Percentiles rank a stretch among this genome's conserved stretches.
Evolutionary conservation across 345 rosid species (phyloP).

Genomic region (Salix purpurea): DNA sequence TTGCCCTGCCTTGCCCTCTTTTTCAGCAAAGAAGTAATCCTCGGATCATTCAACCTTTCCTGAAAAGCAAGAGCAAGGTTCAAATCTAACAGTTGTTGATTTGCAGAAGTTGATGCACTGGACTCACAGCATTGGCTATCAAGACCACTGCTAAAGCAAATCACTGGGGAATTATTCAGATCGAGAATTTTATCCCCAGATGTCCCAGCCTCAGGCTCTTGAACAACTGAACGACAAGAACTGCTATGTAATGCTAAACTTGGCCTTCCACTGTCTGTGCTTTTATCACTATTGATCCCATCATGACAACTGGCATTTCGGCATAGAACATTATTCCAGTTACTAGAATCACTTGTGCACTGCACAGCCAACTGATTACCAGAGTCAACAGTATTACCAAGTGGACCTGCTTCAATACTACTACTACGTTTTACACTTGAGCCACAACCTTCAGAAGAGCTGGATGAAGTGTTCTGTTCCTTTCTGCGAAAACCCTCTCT

Average conservation of each 20-base stretch:
- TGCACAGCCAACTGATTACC: constrained; percentile 43
- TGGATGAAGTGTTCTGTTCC: constrained; percentile 83
- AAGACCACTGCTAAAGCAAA: constrained; percentile 83
- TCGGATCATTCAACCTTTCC: constrained; percentile 82
- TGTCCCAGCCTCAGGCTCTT: constrained; percentile 77
- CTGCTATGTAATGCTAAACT: constrained; percentile 82
- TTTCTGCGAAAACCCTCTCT: constrained; percentile 96
- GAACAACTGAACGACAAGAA: constrained; percentile 83
- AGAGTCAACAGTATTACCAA: constrained; percentile 57
- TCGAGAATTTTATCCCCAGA: constrained; percentile 62
- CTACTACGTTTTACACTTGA: constrained; percentile 92
- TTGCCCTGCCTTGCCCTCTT: constrained; percentile 80
- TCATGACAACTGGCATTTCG: constrained; percentile 77
- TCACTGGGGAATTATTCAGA: constrained; percentile 47
- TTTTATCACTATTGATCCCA: constrained; percentile 81
- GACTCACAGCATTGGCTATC: constrained; percentile 96
- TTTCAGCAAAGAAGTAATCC: constrained; percentile 81
- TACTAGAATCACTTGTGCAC: constrained; percentile 43
- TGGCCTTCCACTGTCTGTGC: constrained; percentile 94
- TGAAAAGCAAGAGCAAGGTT: constrained; percentile 85
- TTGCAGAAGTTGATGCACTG: constrained; percentile 75
- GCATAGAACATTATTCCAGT: constrained; percentile 51
- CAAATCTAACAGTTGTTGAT: constrained; percentile 77
- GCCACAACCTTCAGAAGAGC: constrained; percentile 99
- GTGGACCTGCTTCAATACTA: constrained; percentile 76